Evolutionary conservation across 2,329 filamentous ascomycete genomes (phyloP), one percentile per base, ranked within the genome.

Genomic region (Exophiala bonariae): DNA sequence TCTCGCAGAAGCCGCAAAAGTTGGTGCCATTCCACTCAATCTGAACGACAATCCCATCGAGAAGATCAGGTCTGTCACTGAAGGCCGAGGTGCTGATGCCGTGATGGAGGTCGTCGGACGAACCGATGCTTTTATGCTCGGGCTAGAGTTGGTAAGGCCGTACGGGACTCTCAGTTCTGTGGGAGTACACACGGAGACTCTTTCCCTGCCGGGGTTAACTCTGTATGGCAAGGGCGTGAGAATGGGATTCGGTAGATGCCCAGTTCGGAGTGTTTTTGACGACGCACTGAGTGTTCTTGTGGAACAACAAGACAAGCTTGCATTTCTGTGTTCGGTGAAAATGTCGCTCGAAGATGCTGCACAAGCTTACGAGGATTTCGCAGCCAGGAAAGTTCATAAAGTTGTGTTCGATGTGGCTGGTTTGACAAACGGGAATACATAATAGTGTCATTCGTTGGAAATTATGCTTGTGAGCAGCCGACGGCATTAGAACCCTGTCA

Each of bases 41-140:
- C 85, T 85, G 58, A 75, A 67, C n/a, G 75, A 79, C 47, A 71
- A 73, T 4, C 58, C 76, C 75, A 1, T 83, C 1, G 73, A 81
- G 26, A 71, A 79, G 56, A 84, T 85, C 34, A 77, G 83, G 35
- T 65, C 75, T 49, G 56, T 69, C 11, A 82, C 84, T 41, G 76
- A 69, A 1, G 78, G 74, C 1, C 47, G 97, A 75, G 17, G 91
- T 89, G 10, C 83, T 90, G 17, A 96, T 77, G 64, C 18, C 6
- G 42, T 40, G 6, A 39, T 45, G 19, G 42, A 45, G 26, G 19
- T 45, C 7, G 42, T 45, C 6, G 42, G 42, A 14, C 42, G 19
- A 4, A 22, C 19, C 16, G 20, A 34, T 13, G 42, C 42, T 28
- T 23, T 45, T 11, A 14, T n/a, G 28, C 18, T 45, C 6, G 42